These are phyloP conservation scores for Penicillium dipodomyicola DNA, from an alignment of 495 filamentous ascomycete genomes.

Conservation along the genomic window DNA sequence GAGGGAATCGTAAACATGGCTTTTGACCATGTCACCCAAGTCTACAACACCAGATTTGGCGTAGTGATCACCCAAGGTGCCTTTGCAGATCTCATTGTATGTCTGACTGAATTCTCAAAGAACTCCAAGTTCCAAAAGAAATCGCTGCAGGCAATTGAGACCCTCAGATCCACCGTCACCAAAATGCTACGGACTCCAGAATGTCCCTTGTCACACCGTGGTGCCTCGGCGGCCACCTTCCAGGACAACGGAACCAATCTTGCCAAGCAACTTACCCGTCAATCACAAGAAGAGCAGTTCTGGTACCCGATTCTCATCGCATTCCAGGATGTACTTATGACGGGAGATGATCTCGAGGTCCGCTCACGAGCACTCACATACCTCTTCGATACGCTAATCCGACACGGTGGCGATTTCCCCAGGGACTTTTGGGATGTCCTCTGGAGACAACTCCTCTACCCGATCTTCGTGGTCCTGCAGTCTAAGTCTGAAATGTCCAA, in stretches of 20 bases:
- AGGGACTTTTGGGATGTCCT: slow-evolving; percentile 97
- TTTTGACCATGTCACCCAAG: slow-evolving; percentile 92
- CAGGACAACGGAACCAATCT: slow-evolving; percentile 50
- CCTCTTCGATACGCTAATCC: slow-evolving; percentile 88
- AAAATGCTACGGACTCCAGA: slow-evolving; percentile 96
- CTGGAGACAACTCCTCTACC: slow-evolving; percentile 93
- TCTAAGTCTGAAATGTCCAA: slow-evolving; percentile 95
- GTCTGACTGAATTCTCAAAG: slow-evolving; percentile 96
- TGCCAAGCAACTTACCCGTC: slow-evolving; percentile 48
- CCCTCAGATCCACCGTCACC: slow-evolving; percentile 82
- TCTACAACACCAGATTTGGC: slow-evolving; percentile 97
- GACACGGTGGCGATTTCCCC: slow-evolving; percentile 88
- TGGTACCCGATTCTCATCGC: slow-evolving; percentile 98
- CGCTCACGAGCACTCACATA: slow-evolving; percentile 87
- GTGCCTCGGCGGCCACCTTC: slow-evolving; percentile 34
- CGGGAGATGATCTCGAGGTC: slow-evolving; percentile 96
- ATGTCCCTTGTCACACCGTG: slow-evolving; percentile 75
- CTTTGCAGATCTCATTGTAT: slow-evolving; percentile 94
- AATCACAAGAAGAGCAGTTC: slow-evolving; percentile 89
- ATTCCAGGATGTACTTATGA: slow-evolving; percentile 99
- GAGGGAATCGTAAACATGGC: slow-evolving; percentile 95
- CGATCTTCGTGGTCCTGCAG: slow-evolving; percentile 96
- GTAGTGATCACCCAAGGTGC: slow-evolving; percentile 95
- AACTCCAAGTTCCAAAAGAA: slow-evolving; percentile 98
- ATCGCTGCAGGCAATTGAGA: slow-evolving; percentile 93